A percentile compares a stretch with the other conserved stretches of the same genome.
These are phyloP conservation scores for Quercus ilex DNA, from an alignment of 306 rosid genomes.

Conservation along the genomic window DNA sequence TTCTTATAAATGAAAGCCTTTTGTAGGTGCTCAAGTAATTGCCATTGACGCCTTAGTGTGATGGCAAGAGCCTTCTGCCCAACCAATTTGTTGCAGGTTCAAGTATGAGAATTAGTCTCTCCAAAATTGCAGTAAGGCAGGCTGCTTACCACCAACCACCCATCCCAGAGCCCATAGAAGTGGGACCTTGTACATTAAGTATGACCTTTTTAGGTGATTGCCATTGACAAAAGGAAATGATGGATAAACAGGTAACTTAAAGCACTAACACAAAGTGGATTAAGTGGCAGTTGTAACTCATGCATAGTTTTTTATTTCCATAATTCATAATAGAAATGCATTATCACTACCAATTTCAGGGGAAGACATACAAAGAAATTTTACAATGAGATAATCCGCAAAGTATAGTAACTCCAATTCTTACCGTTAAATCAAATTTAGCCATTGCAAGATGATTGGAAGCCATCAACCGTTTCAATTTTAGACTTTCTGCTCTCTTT, in stretches of 20 bases:
- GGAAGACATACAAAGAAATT: background rate
- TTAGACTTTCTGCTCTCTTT: slow-evolving; percentile 89
- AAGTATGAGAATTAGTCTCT: too few relatives aligned
- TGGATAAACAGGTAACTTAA: background rate
- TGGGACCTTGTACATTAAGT: too few relatives aligned
- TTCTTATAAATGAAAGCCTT: background rate
- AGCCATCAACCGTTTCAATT: slow-evolving; percentile 81
- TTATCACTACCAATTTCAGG: background rate
- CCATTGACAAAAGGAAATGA: too few relatives aligned
- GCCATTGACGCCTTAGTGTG: background rate
- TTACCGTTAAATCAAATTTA: slow-evolving; percentile 87
- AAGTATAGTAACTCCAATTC: slow-evolving; percentile 23
- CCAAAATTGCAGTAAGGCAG: too few relatives aligned
- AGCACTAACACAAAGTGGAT: background rate
- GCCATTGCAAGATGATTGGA: slow-evolving; percentile 97
- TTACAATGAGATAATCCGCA: slow-evolving; percentile 3
- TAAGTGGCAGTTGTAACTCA: background rate
- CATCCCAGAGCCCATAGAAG: too few relatives aligned
- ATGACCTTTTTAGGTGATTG: too few relatives aligned
- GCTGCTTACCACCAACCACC: too few relatives aligned
- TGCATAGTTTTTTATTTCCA: background rate
- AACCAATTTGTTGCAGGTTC: too few relatives aligned
- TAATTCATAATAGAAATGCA: background rate
- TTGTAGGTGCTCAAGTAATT: background rate
- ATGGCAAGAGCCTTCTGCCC: too few relatives aligned